Evolutionary conservation across 1,139 yeast genomes (phyloP).

Genomic region (Suhomyces ambrosiae): DNA sequence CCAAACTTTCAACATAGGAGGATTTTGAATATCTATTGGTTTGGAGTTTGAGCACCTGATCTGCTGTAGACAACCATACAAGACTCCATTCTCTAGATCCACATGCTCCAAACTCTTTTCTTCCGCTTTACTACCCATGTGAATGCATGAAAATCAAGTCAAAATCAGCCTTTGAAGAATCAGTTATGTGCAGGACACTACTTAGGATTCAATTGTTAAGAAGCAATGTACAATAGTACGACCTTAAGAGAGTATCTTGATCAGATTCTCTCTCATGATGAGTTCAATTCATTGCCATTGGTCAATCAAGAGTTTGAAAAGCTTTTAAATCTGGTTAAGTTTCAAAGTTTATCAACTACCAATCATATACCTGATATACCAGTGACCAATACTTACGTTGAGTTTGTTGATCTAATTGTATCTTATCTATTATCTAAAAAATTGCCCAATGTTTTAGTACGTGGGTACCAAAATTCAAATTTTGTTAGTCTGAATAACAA

Average conservation of each 20-base stretch:
- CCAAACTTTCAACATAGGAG: conserved; percentile 57
- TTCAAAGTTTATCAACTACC: too few relatives aligned
- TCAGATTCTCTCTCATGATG: conserved; percentile 4
- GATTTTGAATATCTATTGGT: conserved; percentile 30
- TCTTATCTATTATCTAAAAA: conserved; percentile 20
- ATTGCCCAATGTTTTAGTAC: conserved; percentile 24
- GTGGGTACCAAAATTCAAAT: conserved; percentile 28
- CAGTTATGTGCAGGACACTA: conserved; percentile 4
- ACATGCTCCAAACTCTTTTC: conserved; percentile 16
- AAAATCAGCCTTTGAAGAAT: not conserved
- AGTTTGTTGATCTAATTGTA: conserved; percentile 30
- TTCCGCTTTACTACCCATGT: conserved; percentile 9
- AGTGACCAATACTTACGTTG: conserved; percentile 21
- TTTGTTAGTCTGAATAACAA: conserved; percentile 22
- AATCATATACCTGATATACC: not conserved
- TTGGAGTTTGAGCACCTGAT: conserved; percentile 32
- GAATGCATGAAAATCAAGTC: not conserved
- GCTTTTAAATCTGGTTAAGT: too few relatives aligned
- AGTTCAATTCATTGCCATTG: not conserved
- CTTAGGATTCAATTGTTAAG: not conserved
- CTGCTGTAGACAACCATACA: conserved; percentile 53
- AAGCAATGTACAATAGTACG: not conserved
- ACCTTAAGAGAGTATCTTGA: not conserved
- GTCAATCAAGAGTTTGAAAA: not conserved
- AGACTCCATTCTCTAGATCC: conserved; percentile 51